These are phyloP conservation scores for Gomphus sp. DNA, from an alignment of 1,284 basidiomycete species.

Conservation along the genomic window DNA sequence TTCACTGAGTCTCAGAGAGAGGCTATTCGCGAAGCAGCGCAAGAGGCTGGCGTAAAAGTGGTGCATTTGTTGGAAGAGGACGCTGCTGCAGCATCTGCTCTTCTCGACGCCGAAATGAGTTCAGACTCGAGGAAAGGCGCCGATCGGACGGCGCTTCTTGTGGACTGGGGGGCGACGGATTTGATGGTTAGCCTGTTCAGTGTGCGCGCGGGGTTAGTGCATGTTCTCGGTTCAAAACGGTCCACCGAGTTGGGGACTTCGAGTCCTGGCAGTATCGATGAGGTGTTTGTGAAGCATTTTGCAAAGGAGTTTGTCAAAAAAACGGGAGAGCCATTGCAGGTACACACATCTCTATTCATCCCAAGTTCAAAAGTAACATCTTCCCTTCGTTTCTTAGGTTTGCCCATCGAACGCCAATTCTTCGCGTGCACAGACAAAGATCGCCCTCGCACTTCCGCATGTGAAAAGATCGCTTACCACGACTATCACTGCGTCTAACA, in stretches of 20 bases:
- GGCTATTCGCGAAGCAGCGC: constrained; percentile 67
- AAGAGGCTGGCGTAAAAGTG: constrained; percentile 77
- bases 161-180: constrained; percentile 65
- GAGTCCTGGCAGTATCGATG: constrained; percentile 65
- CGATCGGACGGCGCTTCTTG: constrained; percentile 61
- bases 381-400: constrained; percentile 43
- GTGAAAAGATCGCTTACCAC: constrained; percentile 93
- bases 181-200: constrained; percentile 54
- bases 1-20: constrained; percentile 64
- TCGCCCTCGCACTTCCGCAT: constrained; percentile 88
- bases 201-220: constrained; percentile 57
- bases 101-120: not conserved
- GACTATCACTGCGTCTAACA: constrained; percentile 25
- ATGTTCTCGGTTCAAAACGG: constrained; percentile 37
- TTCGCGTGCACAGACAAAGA: constrained; percentile 86
- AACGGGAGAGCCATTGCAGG: constrained; percentile 29
- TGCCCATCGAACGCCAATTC: constrained; percentile 50
- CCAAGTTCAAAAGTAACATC: no score
- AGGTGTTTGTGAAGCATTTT: constrained; percentile 84
- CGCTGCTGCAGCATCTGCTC: constrained; percentile 53
- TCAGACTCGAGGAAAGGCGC: constrained; percentile 19
- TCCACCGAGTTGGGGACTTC: constrained; percentile 27
- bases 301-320: constrained; percentile 98
- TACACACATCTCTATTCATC: not conserved
- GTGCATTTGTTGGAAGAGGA: constrained; percentile 83